Base-by-base conservation (phyloP, 140 eudicot genomes). In the Bidens hawaiensis region DNA sequence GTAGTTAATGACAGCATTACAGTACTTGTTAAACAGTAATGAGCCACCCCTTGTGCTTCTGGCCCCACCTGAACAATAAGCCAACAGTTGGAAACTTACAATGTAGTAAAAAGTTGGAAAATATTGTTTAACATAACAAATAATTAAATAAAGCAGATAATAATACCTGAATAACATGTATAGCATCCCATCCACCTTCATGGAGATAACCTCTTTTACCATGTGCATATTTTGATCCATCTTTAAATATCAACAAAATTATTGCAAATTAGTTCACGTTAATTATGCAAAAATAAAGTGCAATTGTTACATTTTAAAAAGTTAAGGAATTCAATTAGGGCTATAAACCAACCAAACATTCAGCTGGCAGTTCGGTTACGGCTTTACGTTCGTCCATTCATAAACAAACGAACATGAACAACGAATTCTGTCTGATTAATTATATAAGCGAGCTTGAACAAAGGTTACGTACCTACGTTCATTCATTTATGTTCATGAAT, bases 131-230 rank as follows among this genome's bases (percentile, higher is more conserved):
- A 41, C 42, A 55, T n/a, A 15, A 28, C 40, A 54, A 26, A n/a
- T 15, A 54, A 27, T 25, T 23, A 66, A 46, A 22, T 43, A 59
- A 30, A 41, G 40, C 60, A 47, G 16, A 63, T 53, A n/a, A 42
- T 10, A 18, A 68, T 70, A 91, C 98, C 95, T 94, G 86, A 76
- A 94, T 82, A 57, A 94, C 99, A 79, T 94, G 99, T 43, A 94
- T 85, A 57, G 99, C 99, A 64, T 94, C 99, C 99, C 99, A 94
- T 13, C 89, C 81, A 64, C 99, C 99, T 69, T 94, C 99, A 36
- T 85, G 84, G 34, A 94, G 76, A 79, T 81, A 79, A 62, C 99
- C 99, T 83, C 97, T 78, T 78, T 80, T 82, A 64, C 99, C 99
- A 57, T 88, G 87, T 59, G 85, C 99, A 25, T 83, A 65, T 62